These are phyloP conservation scores for Cyberlindnera suaveolens DNA, from an alignment of 805 yeast species.

Conservation along the genomic window DNA sequence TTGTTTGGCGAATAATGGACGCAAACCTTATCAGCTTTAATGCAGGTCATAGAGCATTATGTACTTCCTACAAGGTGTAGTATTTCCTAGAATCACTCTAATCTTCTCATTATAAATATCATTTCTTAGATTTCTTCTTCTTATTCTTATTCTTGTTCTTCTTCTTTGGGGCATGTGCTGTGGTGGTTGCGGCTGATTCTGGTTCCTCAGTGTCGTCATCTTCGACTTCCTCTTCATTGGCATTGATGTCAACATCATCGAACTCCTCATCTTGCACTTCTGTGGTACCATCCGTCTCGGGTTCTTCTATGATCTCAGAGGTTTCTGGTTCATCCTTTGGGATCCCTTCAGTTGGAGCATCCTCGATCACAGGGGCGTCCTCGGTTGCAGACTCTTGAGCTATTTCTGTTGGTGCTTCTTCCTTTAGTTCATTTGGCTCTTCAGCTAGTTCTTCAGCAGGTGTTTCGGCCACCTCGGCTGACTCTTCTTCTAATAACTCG, in stretches of 20 bases:
- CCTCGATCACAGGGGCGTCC: background rate
- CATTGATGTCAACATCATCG: slow-evolving; percentile 11
- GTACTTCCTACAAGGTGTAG: background rate
- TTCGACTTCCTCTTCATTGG: background rate
- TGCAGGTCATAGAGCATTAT: slow-evolving; percentile 17
- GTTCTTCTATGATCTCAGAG: background rate
- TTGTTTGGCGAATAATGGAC: slow-evolving; percentile 75
- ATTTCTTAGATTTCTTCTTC: slow-evolving; percentile 16
- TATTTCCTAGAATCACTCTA: too few species aligned
- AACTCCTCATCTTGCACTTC: slow-evolving; percentile 5
- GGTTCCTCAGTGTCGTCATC: slow-evolving; percentile 4
- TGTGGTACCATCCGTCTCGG: background rate
- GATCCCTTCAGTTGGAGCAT: background rate
- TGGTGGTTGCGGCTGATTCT: slow-evolving; percentile 2
- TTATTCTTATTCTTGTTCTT: slow-evolving; percentile 31
- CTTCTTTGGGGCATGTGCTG: slow-evolving; percentile 13
- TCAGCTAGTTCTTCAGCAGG: background rate
- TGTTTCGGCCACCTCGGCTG: background rate
- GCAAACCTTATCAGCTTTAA: background rate
- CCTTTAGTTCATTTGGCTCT: background rate
- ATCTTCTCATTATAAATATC: background rate
- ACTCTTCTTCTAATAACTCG: background rate
- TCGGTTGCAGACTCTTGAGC: background rate
- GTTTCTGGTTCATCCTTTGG: background rate
- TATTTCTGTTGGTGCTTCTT: background rate